These are phyloP conservation scores for Verticillium klebahnii DNA, from an alignment of 2,329 filamentous ascomycete genomes.

Conservation along the genomic window DNA sequence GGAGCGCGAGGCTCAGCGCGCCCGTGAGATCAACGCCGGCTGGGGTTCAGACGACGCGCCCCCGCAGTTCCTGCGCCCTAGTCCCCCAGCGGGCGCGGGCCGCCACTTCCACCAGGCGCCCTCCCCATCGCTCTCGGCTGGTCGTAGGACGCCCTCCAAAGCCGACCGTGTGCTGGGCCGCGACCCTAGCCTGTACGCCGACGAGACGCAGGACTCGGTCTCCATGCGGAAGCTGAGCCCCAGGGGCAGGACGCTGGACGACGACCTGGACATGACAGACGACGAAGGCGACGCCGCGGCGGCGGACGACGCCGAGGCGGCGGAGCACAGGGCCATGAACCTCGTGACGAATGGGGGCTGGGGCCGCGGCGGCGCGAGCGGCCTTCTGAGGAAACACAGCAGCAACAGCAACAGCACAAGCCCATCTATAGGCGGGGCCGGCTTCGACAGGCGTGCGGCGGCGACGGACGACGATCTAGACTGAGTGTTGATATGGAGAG, in stretches of 20 bases:
- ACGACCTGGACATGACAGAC: constrained; percentile 36
- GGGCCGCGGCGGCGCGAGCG: constrained; percentile 36
- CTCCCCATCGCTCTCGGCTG: constrained; percentile 5
- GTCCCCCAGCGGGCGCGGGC: constrained; percentile 16
- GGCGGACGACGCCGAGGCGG: constrained; percentile 30
- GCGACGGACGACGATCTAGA: constrained; percentile 10
- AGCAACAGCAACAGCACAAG: constrained; percentile 3
- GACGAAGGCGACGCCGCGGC: constrained; percentile 30
- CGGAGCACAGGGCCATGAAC: constrained; percentile 40
- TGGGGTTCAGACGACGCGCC: constrained; percentile 49
- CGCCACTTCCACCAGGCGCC: constrained; percentile 18
- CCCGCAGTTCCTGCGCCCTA: constrained; percentile 12
- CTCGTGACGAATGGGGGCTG: constrained; percentile 34
- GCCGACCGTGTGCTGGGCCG: constrained; percentile 55
- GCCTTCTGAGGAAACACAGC: constrained; percentile 34
- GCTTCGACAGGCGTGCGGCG: constrained; percentile 5
- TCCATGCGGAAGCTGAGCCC: constrained; percentile 43
- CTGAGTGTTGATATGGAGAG: constrained; percentile 4
- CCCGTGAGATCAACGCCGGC: constrained; percentile 61
- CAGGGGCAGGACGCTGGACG: constrained; percentile 37
- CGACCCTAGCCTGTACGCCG: constrained; percentile 50
- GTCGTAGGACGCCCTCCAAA: constrained; percentile 43
- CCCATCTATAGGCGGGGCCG: constrained; percentile 1
- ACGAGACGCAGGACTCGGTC: constrained; percentile 36
- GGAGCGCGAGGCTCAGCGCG: constrained; percentile 56